Evolutionary conservation across 768 basidiomycete species (phyloP).

Genomic region (Kwoniella botswanensis): DNA sequence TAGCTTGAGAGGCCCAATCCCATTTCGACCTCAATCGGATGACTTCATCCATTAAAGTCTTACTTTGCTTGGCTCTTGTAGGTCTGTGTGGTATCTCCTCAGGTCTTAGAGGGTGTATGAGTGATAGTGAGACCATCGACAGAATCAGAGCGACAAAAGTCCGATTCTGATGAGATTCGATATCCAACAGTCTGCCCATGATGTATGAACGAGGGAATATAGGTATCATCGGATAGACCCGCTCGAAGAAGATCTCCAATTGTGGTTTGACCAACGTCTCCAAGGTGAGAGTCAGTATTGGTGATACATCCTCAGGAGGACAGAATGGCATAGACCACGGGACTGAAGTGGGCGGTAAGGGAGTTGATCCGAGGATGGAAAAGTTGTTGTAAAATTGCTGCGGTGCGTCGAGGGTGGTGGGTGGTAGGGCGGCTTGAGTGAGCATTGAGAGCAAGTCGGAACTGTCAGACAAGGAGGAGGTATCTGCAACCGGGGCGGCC

Average conservation of each 20-base stretch:
- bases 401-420: neutral
- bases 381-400: neutral
- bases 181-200: slow-evolving; percentile 21
- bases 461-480: neutral
- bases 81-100: slow-evolving; percentile 26
- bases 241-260: slow-evolving; percentile 42
- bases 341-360: no score
- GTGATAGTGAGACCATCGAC: slow-evolving; percentile 33
- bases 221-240: slow-evolving; percentile 48
- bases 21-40: slow-evolving; percentile 30
- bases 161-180: slow-evolving; percentile 18
- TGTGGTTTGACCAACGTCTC: slow-evolving; percentile 42
- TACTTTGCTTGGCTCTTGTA: slow-evolving; percentile 26
- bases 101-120: slow-evolving; percentile 41
- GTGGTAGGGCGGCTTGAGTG: neutral
- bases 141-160: slow-evolving; percentile 37
- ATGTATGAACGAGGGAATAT: slow-evolving; percentile 35
- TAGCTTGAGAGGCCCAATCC: slow-evolving; percentile 32
- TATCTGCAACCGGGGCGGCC: neutral
- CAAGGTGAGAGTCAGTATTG: slow-evolving; percentile 35
- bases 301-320: slow-evolving; percentile 31
- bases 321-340: slow-evolving; percentile 18
- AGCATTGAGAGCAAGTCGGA: slow-evolving; percentile 1
- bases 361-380: neutral
- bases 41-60: slow-evolving; percentile 43